Percentiles rank a stretch among this genome's conserved stretches.
These are phyloP conservation scores for Colletotrichum falcatum DNA, from an alignment of 2,329 filamentous ascomycete genomes.

Conservation along the genomic window DNA sequence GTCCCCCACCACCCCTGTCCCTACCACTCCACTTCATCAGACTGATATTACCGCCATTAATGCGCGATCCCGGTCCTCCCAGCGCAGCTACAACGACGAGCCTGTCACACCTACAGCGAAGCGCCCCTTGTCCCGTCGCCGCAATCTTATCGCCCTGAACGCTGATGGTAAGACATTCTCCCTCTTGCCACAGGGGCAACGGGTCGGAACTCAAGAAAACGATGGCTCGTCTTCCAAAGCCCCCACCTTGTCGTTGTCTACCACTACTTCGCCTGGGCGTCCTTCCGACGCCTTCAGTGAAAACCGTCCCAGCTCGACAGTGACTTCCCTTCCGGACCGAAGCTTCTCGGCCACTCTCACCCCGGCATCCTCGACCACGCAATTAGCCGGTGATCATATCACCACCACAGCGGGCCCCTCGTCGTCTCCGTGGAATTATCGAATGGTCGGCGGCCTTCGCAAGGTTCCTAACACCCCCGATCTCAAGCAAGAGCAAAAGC, in stretches of 20 bases:
- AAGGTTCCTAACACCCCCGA: constrained; percentile 62
- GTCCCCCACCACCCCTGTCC: constrained; percentile 52
- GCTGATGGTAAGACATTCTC: constrained; percentile 69
- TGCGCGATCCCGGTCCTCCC: constrained; percentile 48
- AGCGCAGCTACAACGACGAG: constrained; percentile 38
- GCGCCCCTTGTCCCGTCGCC: constrained; percentile 54
- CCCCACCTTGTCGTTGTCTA: constrained; percentile 58
- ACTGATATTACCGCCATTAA: constrained; percentile 54
- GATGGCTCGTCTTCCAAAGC: constrained; percentile 52
- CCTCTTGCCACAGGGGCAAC: constrained; percentile 52
- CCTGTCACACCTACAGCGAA: constrained; percentile 43
- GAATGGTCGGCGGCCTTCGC: constrained; percentile 66
- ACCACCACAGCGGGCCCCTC: constrained; percentile 38
- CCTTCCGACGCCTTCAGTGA: constrained; percentile 61
- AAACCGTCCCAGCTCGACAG: constrained; percentile 61
- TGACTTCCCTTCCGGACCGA: constrained; percentile 61
- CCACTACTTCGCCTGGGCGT: constrained; percentile 63
- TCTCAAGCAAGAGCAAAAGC: constrained; percentile 55
- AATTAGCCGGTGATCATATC: constrained; percentile 51
- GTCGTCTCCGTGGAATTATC: constrained; percentile 64
- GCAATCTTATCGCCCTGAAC: constrained; percentile 63
- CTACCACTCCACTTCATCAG: constrained; percentile 53
- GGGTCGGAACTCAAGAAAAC: constrained; percentile 14
- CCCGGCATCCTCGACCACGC: constrained; percentile 51
- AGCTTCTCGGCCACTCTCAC: constrained; percentile 52